Conservation (phyloP, 192 early-diverging fungal genomes). For the Entomortierella beljakovae region DNA sequence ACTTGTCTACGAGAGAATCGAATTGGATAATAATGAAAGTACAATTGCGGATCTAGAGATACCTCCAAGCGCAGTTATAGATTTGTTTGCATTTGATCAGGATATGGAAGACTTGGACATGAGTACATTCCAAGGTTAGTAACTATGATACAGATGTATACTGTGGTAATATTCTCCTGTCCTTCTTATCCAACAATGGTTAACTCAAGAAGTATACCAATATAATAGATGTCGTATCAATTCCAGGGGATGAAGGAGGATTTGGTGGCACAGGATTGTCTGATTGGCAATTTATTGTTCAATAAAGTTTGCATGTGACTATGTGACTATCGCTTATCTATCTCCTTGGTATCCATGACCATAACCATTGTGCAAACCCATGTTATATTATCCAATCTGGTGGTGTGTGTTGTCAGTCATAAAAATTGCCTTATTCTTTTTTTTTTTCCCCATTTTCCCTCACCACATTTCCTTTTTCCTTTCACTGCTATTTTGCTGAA, state of each 20-base stretch:
- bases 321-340: neutral
- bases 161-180: neutral
- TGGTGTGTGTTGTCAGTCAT: neutral
- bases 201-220: neutral
- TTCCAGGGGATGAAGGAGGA: conserved; percentile 20
- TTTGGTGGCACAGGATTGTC: conserved; percentile 41
- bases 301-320: no score
- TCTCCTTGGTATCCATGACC: neutral
- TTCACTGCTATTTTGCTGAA: no score
- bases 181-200: neutral
- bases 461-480: no score
- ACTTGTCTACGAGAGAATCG: conserved; percentile 18
- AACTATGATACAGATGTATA: neutral
- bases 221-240: neutral
- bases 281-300: conserved; percentile 35
- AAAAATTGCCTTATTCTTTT: no score
- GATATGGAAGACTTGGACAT: conserved; percentile 11
- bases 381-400: no score
- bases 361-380: neutral
- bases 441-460: no score
- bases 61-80: conserved; percentile 27
- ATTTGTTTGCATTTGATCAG: conserved; percentile 44
- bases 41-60: conserved; percentile 43
- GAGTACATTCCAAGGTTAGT: conserved; percentile 31
- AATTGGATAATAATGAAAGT: conserved; percentile 39